Evolutionary conservation across 176 grass and related monocot species (phyloP).

Genomic region (Oropetium thomaeum): DNA sequence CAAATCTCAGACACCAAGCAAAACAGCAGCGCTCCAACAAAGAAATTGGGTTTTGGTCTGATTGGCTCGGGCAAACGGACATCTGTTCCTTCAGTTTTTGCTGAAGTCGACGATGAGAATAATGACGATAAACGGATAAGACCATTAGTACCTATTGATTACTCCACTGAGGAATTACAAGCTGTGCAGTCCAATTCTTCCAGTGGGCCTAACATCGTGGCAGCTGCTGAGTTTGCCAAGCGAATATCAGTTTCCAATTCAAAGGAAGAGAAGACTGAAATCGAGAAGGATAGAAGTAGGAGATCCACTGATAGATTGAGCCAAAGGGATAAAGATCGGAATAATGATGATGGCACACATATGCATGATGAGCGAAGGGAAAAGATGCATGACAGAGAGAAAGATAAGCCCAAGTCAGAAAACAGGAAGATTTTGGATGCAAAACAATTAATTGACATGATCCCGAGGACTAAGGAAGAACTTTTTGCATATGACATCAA

Average conservation of each 20-base stretch:
- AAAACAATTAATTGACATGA: slow-evolving; percentile 99
- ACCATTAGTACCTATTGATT: slow-evolving; percentile 95
- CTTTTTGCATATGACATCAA: slow-evolving; percentile 93
- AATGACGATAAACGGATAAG: slow-evolving; percentile 71
- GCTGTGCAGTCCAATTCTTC: slow-evolving; percentile 62
- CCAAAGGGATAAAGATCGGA: slow-evolving; percentile 59
- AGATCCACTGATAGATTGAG: slow-evolving; percentile 59
- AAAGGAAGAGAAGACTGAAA: slow-evolving; percentile 71
- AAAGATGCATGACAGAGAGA: slow-evolving; percentile 54
- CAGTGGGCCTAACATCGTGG: slow-evolving; percentile 54
- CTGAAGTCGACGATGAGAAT: slow-evolving; percentile 76
- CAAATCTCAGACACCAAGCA: slow-evolving; percentile 52
- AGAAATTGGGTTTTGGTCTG: slow-evolving; percentile 93
- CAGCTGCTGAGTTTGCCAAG: slow-evolving; percentile 91
- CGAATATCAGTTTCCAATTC: slow-evolving; percentile 60
- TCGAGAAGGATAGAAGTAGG: slow-evolving; percentile 60
- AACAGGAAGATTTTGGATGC: slow-evolving; percentile 93
- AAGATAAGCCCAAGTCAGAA: slow-evolving; percentile 65
- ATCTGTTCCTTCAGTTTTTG: slow-evolving; percentile 92
- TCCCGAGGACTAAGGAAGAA: slow-evolving; percentile 95
- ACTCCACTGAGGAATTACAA: slow-evolving; percentile 88
- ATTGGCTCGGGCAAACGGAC: slow-evolving; percentile 78
- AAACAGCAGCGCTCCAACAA: slow-evolving; percentile 62
- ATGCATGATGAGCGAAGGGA: slow-evolving; percentile 49
- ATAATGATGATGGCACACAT: slow-evolving; percentile 43